A percentile compares a stretch with the other conserved stretches of the same genome.
Evolutionary conservation across 768 basidiomycete genomes (phyloP).

Genomic region (Russula griseocarnosa): DNA sequence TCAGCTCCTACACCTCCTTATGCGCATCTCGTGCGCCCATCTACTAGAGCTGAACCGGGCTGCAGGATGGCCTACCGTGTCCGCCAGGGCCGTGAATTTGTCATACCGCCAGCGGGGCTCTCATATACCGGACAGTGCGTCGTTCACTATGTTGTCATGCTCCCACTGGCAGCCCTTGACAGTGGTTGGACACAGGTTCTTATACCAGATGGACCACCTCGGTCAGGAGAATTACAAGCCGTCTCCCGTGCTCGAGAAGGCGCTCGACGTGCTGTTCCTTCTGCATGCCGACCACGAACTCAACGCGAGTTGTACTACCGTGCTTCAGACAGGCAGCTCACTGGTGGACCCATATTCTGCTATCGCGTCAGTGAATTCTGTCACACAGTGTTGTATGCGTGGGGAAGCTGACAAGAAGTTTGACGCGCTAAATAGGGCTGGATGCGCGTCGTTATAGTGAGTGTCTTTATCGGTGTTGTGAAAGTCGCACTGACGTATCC

Average conservation of each 20-base stretch:
- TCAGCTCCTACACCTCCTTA: background rate
- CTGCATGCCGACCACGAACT: constrained; percentile 89
- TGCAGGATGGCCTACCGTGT: constrained; percentile 87
- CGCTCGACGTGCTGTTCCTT: constrained; percentile 83
- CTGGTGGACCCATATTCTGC: constrained; percentile 89
- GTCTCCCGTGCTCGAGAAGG: constrained; percentile 81
- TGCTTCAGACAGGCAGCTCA: constrained; percentile 83
- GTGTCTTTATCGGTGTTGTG: constrained; percentile 34
- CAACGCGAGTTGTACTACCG: constrained; percentile 82
- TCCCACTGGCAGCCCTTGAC: constrained; percentile 8
- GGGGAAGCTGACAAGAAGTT: background rate
- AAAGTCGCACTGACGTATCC: background rate
- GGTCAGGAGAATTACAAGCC: constrained; percentile 70
- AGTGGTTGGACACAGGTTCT: constrained; percentile 49
- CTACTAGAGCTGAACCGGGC: background rate
- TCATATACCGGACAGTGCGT: constrained; percentile 80
- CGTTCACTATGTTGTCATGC: background rate
- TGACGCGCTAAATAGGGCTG: constrained; percentile 48
- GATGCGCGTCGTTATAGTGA: constrained; percentile 84
- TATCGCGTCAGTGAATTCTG: constrained; percentile 52
- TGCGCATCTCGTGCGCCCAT: no score
- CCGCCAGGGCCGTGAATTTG: constrained; percentile 85
- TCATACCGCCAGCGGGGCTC: constrained; percentile 74
- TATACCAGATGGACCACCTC: constrained; percentile 88
- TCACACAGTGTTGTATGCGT: background rate